Percentiles rank a stretch among this genome's conserved stretches.
phyloP scores from a whole-genome alignment of 2,329 filamentous ascomycete genomes.

The Ceratocystis alfenasii region DNA sequence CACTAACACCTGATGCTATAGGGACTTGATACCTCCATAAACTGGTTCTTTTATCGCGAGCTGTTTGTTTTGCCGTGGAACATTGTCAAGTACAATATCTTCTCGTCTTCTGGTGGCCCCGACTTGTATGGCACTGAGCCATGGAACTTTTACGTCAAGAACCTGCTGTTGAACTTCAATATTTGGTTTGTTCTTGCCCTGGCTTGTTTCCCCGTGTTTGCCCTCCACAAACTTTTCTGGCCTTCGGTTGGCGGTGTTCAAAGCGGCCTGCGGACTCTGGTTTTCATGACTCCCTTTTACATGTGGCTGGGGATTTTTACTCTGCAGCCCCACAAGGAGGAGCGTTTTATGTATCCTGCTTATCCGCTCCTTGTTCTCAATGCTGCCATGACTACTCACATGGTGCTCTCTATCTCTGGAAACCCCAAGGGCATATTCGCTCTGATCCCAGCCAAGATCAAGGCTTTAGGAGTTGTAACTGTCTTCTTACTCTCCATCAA shows the following conservation, averaged over 20 bases:
- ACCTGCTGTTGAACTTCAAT: constrained; percentile 88
- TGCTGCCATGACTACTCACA: constrained; percentile 72
- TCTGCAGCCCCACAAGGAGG: constrained; percentile 89
- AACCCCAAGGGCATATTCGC: constrained; percentile 55
- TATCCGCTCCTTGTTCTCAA: constrained; percentile 88
- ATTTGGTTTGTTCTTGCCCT: constrained; percentile 80
- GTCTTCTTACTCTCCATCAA: constrained; percentile 53
- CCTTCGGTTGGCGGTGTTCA: constrained; percentile 51
- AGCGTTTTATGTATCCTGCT: constrained; percentile 95
- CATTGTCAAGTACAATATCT: constrained; percentile 91
- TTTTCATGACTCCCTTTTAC: constrained; percentile 79
- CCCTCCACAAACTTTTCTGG: constrained; percentile 57
- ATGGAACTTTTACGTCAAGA: constrained; percentile 93
- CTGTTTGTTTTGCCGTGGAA: constrained; percentile 71
- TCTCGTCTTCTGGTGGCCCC: constrained; percentile 69
- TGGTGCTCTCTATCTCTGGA: constrained; percentile 63
- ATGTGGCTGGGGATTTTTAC: constrained; percentile 90
- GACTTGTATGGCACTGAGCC: constrained; percentile 92
- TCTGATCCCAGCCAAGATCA: constrained; percentile 63
- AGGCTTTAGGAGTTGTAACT: constrained; percentile 49
- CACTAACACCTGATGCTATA: constrained; percentile 29
- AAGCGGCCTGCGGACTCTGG: constrained; percentile 59
- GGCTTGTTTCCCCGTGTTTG: constrained; percentile 59
- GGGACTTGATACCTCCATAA: constrained; percentile 58
- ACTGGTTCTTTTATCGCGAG: constrained; percentile 77